Evolutionary conservation across 768 basidiomycete genomes (phyloP), one percentile per base, ranked within the genome.

Genomic region (Xerocomellus dryophilus): DNA sequence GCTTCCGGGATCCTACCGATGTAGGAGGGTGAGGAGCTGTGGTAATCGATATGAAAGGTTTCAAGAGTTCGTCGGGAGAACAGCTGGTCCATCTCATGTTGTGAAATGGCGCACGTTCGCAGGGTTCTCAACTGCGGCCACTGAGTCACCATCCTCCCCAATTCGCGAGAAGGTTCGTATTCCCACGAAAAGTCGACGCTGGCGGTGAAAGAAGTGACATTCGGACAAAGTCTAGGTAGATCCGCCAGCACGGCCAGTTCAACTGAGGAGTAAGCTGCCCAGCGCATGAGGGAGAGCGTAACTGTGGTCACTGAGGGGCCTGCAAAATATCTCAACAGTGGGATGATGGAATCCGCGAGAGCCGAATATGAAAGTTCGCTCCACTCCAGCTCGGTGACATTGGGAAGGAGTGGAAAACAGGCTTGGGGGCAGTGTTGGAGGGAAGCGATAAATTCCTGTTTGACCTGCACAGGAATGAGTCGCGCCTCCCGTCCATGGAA

Each of bases 331-430:
- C 48, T 54, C 31, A 61, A 40, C 11, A 64, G 45, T 5, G 54
- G 54, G 36, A 66, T 45, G 20, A 44, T 38, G 3, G 59, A 50
- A 23, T 61, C 53, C 11, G 23, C 25, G 18, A 36, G 31, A 10
- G 50, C 14, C 3, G 53, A 42, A 41, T 50, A 25, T 11, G 54
- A 47, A 27, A 10, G 27, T 10, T 57, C 58, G 43, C 44, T 35
- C 62, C 66, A 68, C n/a, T 43, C 43, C 14, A 67, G 35, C 25
- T 44, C 32, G 9, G 29, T 48, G 21, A 62, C 29, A 31, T 60
- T 66, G n/a, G 67, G 65, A 17, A 67, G 57, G 38, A 67, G 61
- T 11, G 64, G 62, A 5, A 56, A 25, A 29, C 50, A 54, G n/a
- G 47, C 38, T 18, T 44, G 11, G 2, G 66, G 53, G 23, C 35